Base-by-base conservation (phyloP, 306 rosid species). In the Begonia peltatifolia region DNA sequence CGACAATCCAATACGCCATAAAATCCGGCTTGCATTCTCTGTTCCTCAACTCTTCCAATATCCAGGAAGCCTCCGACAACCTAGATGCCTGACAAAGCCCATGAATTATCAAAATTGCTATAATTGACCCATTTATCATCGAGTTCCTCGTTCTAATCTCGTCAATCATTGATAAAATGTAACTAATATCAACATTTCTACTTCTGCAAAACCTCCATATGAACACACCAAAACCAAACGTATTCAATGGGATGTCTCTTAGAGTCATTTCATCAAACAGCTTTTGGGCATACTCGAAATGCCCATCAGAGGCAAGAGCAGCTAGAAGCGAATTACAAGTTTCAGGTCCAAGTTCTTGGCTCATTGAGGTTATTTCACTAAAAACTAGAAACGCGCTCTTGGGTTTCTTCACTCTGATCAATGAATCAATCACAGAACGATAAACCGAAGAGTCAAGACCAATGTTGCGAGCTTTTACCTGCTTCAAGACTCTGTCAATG, bases 11-110 rank as follows among this genome's bases (percentile, higher is more conserved):
- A 18, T 89, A 89, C 2, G 95, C 87, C 80, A 89, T 71, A 62
- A 89, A 90, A 78, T 90, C 97, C 35, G 97, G 90, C 64, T 90
- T 90, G 70, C 87, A 85, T 2, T 72, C 82, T 68, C 77, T 76
- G 42, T 52, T 73, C 61, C 93, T 72, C 46, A 89, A 78, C 50
- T 83, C 95, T 59, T 67, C 79, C 67, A 89, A 52, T 43, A 76
- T 62, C 67, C 62, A 62, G 53, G 67, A 63, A 54, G 90, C 95
- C 72, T 85, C 97, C 0, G 59, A 63, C 9, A 63, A 72, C 64
- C 63, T 78, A 3, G 82, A 70, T 20, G 78, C 87, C 46, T 50
- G 51, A 51, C 92, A 78, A 22, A 90, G 76, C 53, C 94, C 94
- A n/a, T 74, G 81, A 57, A 85, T 64, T 46, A 74, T 67, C 74